phyloP scores from a whole-genome alignment of 768 basidiomycete species.

The Podaxis sp. region DNA sequence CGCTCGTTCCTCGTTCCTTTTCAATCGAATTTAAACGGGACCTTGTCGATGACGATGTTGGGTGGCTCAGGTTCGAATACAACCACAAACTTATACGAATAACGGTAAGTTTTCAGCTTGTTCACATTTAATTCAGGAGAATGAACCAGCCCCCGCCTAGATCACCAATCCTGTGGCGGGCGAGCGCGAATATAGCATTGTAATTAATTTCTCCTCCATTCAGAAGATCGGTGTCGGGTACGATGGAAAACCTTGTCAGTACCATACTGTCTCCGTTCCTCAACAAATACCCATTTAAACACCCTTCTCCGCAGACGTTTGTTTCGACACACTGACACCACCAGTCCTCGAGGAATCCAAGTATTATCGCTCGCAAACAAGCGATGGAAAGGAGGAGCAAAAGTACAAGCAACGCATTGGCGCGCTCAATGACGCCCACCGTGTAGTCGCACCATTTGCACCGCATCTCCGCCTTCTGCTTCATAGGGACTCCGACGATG shows the following conservation, averaged over 20 bases:
- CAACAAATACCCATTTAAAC: background rate
- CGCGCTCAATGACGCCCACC: conserved; percentile 55
- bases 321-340: conserved; percentile 64
- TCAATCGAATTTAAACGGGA: conserved; percentile 68
- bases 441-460: conserved; percentile 60
- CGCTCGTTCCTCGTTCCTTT: conserved; percentile 43
- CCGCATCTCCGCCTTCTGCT: conserved; percentile 66
- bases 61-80: conserved; percentile 59
- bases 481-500: conserved; percentile 39
- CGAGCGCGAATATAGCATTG: conserved; percentile 43
- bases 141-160: conserved; percentile 26
- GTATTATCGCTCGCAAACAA: conserved; percentile 48
- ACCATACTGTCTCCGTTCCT: background rate
- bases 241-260: conserved; percentile 64
- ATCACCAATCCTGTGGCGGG: conserved; percentile 56
- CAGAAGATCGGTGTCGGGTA: conserved; percentile 56
- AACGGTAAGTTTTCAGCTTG: conserved; percentile 35
- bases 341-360: conserved; percentile 58
- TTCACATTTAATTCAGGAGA: background rate
- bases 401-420: conserved; percentile 58
- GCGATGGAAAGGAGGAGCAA: conserved; percentile 32
- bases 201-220: conserved; percentile 54
- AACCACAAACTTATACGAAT: conserved; percentile 64
- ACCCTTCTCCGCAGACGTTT: conserved; percentile 42
- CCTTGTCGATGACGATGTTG: conserved; percentile 41